Base-by-base conservation (phyloP, 2,329 filamentous ascomycete genomes). In the Neonectria faginata region DNA sequence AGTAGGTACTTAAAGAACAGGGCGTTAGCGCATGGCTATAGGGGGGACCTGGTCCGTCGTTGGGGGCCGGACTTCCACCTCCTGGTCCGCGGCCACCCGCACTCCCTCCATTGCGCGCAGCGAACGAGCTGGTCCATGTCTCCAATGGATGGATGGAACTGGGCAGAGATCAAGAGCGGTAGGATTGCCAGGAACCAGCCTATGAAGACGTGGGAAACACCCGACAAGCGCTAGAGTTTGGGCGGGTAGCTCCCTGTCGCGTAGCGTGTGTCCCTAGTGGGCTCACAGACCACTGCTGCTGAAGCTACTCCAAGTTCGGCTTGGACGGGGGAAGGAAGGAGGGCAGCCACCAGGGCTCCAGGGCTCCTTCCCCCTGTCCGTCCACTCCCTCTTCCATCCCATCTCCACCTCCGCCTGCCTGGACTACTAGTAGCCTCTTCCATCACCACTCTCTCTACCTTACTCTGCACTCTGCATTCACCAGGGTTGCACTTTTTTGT, bases 221-320 rank as follows among this genome's bases (percentile, higher is more conserved):
- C 48, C 18, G 29, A 18, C n/a, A 33, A 51, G 48, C 48, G 29
- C 27, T 12, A 33, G 20, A 31, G 41, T 18, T 18, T 41, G 41
- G 41, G 39, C 45, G 39, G 48, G 31, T 47, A 47, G 22, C 39
- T 44, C 57, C 48, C 41, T 60, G 47, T 31, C 44, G 42, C 60
- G 52, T 57, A 48, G 60, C 41, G 60, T 42, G 58, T 59, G 48
- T 10, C 70, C 60, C 59, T 65, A 65, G 59, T 55, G 53, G 70
- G 63, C 67, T 70, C 70, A 73, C 70, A 70, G 60, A 68, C 60
- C 61, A 60, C 47, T 70, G 57, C 16, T 41, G n/a, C 8, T 10
- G 33, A 36, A 36, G n/a, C 69, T 71, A 71, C 69, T 67, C 69
- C 69, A 36, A 65, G 62, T 68, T 60, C 62, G 66, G 68, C 48